Evolutionary conservation across 1,139 yeast genomes (phyloP).

Genomic region (Candida mesenterica): DNA sequence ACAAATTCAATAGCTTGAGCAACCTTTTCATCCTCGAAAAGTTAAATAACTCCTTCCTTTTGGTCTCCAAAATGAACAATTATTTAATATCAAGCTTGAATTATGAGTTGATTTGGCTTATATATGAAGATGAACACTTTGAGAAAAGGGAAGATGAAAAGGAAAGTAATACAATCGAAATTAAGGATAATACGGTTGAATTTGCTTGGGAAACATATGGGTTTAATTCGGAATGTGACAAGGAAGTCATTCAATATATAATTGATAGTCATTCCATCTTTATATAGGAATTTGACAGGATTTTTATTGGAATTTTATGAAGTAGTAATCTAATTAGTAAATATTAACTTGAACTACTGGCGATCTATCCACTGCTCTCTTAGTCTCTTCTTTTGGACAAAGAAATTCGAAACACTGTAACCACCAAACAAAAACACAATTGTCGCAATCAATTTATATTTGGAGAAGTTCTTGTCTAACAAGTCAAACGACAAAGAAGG

Average conservation of each 20-base stretch:
- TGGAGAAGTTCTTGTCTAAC: slow-evolving; percentile 66
- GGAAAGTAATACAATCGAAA: slow-evolving; percentile 6
- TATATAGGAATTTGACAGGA: slow-evolving; percentile 3
- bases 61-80: slow-evolving; percentile 37
- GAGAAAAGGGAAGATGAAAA: slow-evolving; percentile 7
- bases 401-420: slow-evolving; percentile 21
- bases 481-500: slow-evolving; percentile 87
- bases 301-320: not conserved
- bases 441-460: slow-evolving; percentile 60
- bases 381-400: slow-evolving; percentile 22
- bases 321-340: too few species aligned
- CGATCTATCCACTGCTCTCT: slow-evolving; percentile 22
- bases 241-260: slow-evolving; percentile 24
- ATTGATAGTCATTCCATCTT: slow-evolving; percentile 18
- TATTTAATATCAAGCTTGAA: slow-evolving; percentile 40
- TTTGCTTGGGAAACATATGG: slow-evolving; percentile 34
- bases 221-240: slow-evolving; percentile 18
- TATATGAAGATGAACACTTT: slow-evolving; percentile 26
- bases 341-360: too few species aligned
- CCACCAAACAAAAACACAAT: slow-evolving; percentile 50
- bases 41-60: slow-evolving; percentile 8
- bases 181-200: slow-evolving; percentile 4
- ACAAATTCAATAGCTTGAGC: slow-evolving; percentile 27
- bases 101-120: slow-evolving; percentile 43
- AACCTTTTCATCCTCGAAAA: slow-evolving; percentile 12